These are phyloP conservation scores for Aeschynomene evenia DNA, from an alignment of 306 rosid species.

Conservation along the genomic window DNA sequence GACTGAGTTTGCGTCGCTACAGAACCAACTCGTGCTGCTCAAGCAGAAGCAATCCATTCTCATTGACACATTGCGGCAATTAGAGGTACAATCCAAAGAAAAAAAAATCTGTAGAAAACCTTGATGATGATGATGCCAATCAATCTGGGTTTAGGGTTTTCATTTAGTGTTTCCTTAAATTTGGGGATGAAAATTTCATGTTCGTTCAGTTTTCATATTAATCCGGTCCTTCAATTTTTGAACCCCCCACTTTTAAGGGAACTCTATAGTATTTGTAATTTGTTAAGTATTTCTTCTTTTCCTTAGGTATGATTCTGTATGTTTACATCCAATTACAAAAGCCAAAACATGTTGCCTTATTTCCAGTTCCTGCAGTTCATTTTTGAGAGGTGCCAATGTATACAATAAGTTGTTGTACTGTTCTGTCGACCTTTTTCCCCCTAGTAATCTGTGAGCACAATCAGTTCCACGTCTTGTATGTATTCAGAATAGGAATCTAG, in stretches of 20 bases:
- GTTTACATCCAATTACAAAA: background rate
- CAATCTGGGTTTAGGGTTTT: slow-evolving; percentile 28
- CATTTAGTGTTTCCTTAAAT: background rate
- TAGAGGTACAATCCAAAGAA: slow-evolving; percentile 70
- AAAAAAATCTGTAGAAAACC: slow-evolving; percentile 40
- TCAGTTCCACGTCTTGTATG: slow-evolving; percentile 8
- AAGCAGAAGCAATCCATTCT: slow-evolving; percentile 88
- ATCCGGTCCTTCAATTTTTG: background rate
- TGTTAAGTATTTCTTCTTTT: background rate
- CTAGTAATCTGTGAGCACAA: background rate
- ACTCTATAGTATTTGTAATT: background rate
- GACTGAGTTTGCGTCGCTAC: slow-evolving; percentile 74
- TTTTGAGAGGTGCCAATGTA: background rate
- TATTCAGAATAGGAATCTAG: slow-evolving; percentile 9
- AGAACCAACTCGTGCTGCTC: slow-evolving; percentile 72
- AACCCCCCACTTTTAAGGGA: background rate
- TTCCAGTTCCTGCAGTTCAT: background rate
- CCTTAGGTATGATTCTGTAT: background rate
- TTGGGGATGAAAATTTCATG: background rate
- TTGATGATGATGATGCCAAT: slow-evolving; percentile 19
- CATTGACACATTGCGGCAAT: slow-evolving; percentile 76
- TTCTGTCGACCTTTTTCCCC: background rate
- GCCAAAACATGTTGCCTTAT: background rate
- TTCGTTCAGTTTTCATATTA: background rate
- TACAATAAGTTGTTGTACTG: background rate